Percentiles rank a stretch among this genome's conserved stretches.
Conservation (phyloP, 495 filamentous ascomycete genomes). For the Parachaetomium inaequale region DNA sequence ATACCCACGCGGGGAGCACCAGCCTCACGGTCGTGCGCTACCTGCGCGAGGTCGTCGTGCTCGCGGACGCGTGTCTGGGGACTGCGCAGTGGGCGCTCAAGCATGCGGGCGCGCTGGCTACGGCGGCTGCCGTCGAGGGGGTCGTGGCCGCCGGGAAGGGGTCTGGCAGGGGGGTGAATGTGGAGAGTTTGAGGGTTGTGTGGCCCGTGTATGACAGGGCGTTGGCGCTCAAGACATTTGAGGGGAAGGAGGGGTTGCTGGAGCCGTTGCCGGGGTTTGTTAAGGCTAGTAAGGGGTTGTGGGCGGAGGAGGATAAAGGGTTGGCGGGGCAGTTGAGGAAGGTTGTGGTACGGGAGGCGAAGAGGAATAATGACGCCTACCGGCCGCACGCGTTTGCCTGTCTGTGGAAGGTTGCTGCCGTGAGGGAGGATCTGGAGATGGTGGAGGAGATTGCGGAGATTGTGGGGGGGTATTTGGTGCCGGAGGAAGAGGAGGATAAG, state of each 20-base stretch:
- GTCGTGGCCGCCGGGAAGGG: conserved; percentile 45
- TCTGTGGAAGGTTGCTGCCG: conserved; percentile 65
- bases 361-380: conserved; percentile 79
- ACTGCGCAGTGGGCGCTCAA: conserved; percentile 85
- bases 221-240: conserved; percentile 82
- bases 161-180: conserved; percentile 50
- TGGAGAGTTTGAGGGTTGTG: conserved; percentile 55
- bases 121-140: conserved; percentile 67
- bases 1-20: conserved; percentile 79
- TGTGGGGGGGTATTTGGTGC: conserved; percentile 55
- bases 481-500: conserved; percentile 48
- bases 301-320: conserved; percentile 46
- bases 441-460: conserved; percentile 63
- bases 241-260: conserved; percentile 88
- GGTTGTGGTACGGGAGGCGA: conserved; percentile 81
- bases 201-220: conserved; percentile 83
- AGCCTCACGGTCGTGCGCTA: conserved; percentile 77
- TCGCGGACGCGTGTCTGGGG: conserved; percentile 63
- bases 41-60: conserved; percentile 70
- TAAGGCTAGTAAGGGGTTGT: conserved; percentile 55
- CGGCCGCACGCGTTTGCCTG: conserved; percentile 68
- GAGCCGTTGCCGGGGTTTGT: conserved; percentile 77
- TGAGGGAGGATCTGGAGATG: conserved; percentile 62
- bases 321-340: conserved; percentile 46
- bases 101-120: conserved; percentile 76